phyloP scores from a whole-genome alignment of 1,284 basidiomycete genomes.

The Trametes versicolor region DNA sequence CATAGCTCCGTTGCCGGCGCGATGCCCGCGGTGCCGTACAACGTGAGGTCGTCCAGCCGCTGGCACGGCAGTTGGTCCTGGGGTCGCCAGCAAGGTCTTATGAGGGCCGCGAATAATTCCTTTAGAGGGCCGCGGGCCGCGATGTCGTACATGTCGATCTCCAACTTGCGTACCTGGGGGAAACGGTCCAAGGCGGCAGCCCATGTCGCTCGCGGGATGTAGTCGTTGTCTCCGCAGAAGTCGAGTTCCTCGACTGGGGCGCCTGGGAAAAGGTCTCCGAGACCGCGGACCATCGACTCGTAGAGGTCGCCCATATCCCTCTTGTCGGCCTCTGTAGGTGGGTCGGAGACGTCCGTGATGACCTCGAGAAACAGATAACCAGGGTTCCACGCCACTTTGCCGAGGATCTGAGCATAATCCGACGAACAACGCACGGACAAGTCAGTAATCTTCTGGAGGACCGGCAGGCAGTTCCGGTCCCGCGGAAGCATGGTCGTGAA shows the following conservation, averaged over 20 bases:
- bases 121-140: background rate
- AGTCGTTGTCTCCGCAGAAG: conserved; percentile 3
- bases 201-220: conserved; percentile 1
- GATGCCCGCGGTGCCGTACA: conserved; percentile 4
- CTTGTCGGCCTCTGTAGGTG: background rate
- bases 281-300: conserved; percentile 2
- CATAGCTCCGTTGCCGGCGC: background rate
- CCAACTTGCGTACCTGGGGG: background rate
- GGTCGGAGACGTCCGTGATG: conserved; percentile 8
- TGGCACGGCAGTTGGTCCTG: background rate
- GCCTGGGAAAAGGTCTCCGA: conserved; percentile 3
- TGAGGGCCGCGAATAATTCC: conserved; percentile 2
- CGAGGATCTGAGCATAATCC: background rate
- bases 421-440: conserved; percentile 1
- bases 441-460: background rate
- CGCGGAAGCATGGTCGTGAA: conserved; percentile 11
- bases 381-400: background rate
- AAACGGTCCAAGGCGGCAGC: background rate
- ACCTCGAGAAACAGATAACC: background rate
- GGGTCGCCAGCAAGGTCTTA: background rate
- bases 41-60: background rate
- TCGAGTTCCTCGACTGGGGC: background rate
- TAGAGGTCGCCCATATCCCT: conserved; percentile 1
- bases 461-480: conserved; percentile 3
- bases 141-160: conserved; percentile 2